phyloP scores from a whole-genome alignment of 768 basidiomycete species.

The Leucocoprinus birnbaumii region DNA sequence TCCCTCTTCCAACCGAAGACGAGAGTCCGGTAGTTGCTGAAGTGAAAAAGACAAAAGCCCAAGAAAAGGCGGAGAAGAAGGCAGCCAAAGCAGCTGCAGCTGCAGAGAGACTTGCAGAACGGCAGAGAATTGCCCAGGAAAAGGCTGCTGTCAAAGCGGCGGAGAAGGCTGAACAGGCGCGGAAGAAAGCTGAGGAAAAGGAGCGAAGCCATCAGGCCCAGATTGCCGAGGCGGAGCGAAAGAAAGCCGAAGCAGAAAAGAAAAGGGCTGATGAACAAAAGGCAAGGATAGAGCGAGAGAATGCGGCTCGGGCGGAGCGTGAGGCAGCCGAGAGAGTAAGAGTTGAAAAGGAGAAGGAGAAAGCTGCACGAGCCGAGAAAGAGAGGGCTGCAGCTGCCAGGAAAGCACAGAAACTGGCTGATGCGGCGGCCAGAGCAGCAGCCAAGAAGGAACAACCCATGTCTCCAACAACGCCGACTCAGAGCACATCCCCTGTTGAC shows the following conservation, averaged over 20 bases:
- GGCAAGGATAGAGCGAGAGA: slow-evolving; percentile 19
- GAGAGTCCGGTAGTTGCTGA: not conserved
- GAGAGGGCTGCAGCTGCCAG: slow-evolving; percentile 13
- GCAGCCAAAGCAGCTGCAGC: slow-evolving; percentile 23
- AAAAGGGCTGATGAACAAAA: slow-evolving; percentile 35
- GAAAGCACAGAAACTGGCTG: slow-evolving; percentile 20
- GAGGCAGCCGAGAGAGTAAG: slow-evolving; percentile 18
- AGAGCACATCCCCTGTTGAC: slow-evolving; percentile 78
- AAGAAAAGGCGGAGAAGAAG: slow-evolving; percentile 10
- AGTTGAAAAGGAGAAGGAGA: slow-evolving; percentile 9
- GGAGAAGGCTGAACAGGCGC: slow-evolving; percentile 56
- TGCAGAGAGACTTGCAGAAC: slow-evolving; percentile 26
- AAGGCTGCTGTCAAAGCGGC: slow-evolving; percentile 62
- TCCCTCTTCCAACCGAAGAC: slow-evolving; percentile 18
- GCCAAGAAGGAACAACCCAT: slow-evolving; percentile 9
- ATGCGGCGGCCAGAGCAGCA: not conserved
- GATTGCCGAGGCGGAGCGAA: slow-evolving; percentile 49
- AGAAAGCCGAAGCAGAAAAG: slow-evolving; percentile 32
- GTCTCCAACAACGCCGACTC: not conserved
- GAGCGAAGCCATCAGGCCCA: slow-evolving; percentile 54
- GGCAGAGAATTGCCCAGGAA: slow-evolving; percentile 42
- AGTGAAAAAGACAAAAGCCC: slow-evolving; percentile 6
- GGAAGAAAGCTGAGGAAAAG: slow-evolving; percentile 56
- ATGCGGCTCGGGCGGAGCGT: slow-evolving; percentile 29
- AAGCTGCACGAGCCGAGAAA: slow-evolving; percentile 4